Evolutionary conservation across 140 eudicot genomes (phyloP), one percentile per base, ranked within the genome.

Genomic region (Erigeron philadelphicus): DNA sequence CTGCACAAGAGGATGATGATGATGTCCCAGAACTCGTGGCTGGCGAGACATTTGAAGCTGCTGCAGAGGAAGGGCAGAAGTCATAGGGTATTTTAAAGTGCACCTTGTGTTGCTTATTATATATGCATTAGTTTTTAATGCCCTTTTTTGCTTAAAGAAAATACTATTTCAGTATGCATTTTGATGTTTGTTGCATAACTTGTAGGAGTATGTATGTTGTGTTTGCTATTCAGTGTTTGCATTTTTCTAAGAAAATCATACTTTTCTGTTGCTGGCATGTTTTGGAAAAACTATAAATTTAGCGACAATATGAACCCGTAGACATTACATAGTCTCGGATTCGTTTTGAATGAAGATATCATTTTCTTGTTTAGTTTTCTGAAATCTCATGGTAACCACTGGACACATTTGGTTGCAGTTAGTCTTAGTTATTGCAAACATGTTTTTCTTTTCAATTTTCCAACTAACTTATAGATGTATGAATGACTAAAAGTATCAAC

Each of bases 11-110:
- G 69, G 69, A 64, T 64, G 69, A 64, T 44, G 69, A 64, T 17
- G 69, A 64, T 9, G 69, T 64, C 9, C 69, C 69, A 1, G 38
- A 43, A 17, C 69, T 64, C 19, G 69, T 64, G 41, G 10, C 55
- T 15, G 69, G 69, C 17, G 69, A 64, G 43, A 64, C 69, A 17
- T 64, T 64, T 64, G 69, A 64, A 64, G 69, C 69, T 64, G 69
- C 40, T 19, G 69, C 69, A 4, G 69, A 64, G 18, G 69, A 64
- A 64, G 69, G 69, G 5, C 17, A 64, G 15, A 71, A 71, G 9
- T 59, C 75, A 0, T 71, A 46, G 41, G 44, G 68, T 23, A 23
- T 21, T 13, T 58, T n/a, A 9, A 19, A 10, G 25, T 9, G 45
- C 54, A 4, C 8, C 11, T 7, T 9, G 12, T 57, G 49, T 59